Base-by-base conservation (phyloP, 768 basidiomycete genomes). In the Scleroderma citrinum region DNA sequence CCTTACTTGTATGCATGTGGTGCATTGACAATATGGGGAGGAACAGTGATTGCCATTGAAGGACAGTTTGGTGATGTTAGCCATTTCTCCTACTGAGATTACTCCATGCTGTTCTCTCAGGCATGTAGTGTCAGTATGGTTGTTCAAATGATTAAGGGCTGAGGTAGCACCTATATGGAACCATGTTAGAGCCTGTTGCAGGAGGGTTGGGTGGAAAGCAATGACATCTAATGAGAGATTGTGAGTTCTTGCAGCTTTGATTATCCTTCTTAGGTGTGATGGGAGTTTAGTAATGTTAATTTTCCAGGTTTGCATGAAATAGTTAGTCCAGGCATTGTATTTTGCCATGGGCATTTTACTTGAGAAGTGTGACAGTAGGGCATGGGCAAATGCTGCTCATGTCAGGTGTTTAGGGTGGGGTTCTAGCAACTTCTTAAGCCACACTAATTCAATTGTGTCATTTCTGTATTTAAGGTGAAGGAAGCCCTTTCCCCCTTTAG, bases 101-200 rank as follows among this genome's bases (percentile, higher is more conserved):
- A 35, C 4, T 2, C 11, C 0, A 23, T 50, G 49, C 11, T 20
- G 19, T 14, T 20, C 14, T 4, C 23, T 4, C 4, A 50, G 23
- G 26, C 49, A 50, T 0, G 3, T 17, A 0, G 35, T 19, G 16
- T 39, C 37, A 1, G 0, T 17, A 7, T 36, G 35, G 10, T 45
- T 30, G 13, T 50, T 44, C 0, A 32, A 13, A 30, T 23, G 29
- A 13, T n/a, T 26, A 0, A 39, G 23, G 0, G 31, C 10, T 13
- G 8, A 26, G 19, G n/a, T 30, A 3, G 34, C 49, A 3, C 35
- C 49, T 1, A 39, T 30, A 5, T 54, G 49, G 26, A 34, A 42
- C 53, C 53, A 54, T 1, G 44, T 44, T 2, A 48, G 49, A 2
- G 50, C 4, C 47, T 20, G 2, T 8, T 12, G 5, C 13, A 35